These are phyloP conservation scores for Oryza officinalis DNA, from an alignment of 176 grass and related monocot genomes.

Conservation along the genomic window DNA sequence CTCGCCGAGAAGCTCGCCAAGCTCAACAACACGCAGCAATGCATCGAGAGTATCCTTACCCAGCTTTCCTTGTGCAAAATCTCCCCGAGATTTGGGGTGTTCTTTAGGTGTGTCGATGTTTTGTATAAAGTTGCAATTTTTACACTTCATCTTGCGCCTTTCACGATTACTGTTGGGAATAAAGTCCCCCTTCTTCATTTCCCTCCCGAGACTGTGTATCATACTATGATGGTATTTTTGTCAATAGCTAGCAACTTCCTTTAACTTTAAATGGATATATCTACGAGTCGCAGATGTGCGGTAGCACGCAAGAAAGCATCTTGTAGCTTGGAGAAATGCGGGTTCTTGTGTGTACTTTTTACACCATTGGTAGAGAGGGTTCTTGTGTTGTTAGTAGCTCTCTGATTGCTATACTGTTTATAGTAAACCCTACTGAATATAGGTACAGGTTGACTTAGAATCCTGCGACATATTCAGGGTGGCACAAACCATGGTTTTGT, in stretches of 20 bases:
- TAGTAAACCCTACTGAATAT: slow-evolving; percentile 19
- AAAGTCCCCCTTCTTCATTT: background rate
- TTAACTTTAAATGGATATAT: background rate
- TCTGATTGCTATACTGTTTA: slow-evolving; percentile 11
- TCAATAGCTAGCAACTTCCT: slow-evolving; percentile 22
- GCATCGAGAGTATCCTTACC: slow-evolving; percentile 96
- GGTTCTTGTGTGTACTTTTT: slow-evolving; percentile 7
- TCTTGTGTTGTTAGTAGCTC: slow-evolving; percentile 9
- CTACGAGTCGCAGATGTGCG: background rate
- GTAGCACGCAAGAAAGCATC: background rate
- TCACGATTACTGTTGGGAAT: background rate
- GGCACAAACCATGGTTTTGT: slow-evolving; percentile 5
- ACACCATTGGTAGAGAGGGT: background rate
- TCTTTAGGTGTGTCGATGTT: background rate
- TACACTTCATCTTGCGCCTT: background rate
- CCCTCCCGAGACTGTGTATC: background rate
- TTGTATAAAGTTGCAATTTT: slow-evolving; percentile 22
- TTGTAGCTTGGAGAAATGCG: slow-evolving; percentile 9
- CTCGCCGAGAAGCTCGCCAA: slow-evolving; percentile 88
- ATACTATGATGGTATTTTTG: background rate
- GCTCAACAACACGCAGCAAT: slow-evolving; percentile 99
- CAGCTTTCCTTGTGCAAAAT: slow-evolving; percentile 19
- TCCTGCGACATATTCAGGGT: background rate
- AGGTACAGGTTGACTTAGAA: slow-evolving; percentile 1
- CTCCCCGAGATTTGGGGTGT: slow-evolving; percentile 21